These are phyloP conservation scores for Cryptosporidium sp. DNA, from an alignment of 169 alveolate species.

Conservation along the genomic window DNA sequence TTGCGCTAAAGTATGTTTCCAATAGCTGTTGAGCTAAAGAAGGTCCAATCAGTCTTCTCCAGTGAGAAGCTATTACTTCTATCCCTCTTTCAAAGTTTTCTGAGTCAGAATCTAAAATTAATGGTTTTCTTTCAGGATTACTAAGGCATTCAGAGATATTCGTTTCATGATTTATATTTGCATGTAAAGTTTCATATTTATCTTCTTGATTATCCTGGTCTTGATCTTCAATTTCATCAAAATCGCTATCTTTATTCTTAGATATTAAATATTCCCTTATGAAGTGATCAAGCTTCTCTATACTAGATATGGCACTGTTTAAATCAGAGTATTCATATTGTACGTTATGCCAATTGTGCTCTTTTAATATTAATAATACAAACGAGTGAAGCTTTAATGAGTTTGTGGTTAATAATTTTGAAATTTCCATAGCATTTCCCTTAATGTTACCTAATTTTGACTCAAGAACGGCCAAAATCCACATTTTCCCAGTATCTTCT, in stretches of 20 bases:
- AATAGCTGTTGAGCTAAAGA: slow-evolving; percentile 57
- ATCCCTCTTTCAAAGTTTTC: slow-evolving; percentile 49
- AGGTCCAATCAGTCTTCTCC: slow-evolving; percentile 74
- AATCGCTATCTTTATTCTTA: slow-evolving; percentile 10
- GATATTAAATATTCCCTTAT: slow-evolving; percentile 29
- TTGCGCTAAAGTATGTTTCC: slow-evolving; percentile 61
- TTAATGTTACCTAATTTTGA: slow-evolving; percentile 23
- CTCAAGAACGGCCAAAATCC: slow-evolving; percentile 19
- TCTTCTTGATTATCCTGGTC: slow-evolving; percentile 8
- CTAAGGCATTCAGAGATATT: not conserved
- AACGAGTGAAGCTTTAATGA: slow-evolving; percentile 27
- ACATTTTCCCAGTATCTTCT: slow-evolving; percentile 18
- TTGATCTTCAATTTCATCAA: slow-evolving; percentile 13
- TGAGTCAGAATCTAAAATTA: not conserved
- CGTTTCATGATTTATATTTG: not conserved
- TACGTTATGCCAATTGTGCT: slow-evolving; percentile 34
- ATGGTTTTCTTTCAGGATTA: not conserved
- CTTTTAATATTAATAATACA: slow-evolving; percentile 54
- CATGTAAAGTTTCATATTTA: not conserved
- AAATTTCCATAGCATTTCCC: slow-evolving; percentile 71
- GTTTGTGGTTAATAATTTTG: slow-evolving; percentile 54
- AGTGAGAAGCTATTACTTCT: slow-evolving; percentile 62
- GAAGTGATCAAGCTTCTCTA: slow-evolving; percentile 14
- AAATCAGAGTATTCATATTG: slow-evolving; percentile 59
- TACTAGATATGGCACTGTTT: slow-evolving; percentile 13